These are phyloP conservation scores for Chlamydomonas eustigma DNA, from an alignment of 139 green algal species.

Conservation along the genomic window DNA sequence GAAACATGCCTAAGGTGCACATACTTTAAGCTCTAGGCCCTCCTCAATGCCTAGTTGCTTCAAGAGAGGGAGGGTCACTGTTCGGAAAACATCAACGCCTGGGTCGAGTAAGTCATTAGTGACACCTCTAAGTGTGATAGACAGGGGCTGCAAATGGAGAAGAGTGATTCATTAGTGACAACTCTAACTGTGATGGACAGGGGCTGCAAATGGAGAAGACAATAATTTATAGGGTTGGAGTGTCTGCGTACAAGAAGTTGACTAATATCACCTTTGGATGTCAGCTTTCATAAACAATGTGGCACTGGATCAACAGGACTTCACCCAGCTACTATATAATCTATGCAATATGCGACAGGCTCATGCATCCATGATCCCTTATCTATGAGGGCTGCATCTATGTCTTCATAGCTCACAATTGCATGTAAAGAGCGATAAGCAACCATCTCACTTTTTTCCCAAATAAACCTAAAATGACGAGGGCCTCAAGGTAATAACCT, in stretches of 20 bases:
- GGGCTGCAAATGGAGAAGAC: not conserved
- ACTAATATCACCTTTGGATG: not conserved
- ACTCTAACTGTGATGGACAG: slow-evolving; percentile 34
- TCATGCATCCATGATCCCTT: too few species aligned
- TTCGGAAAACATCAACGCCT: slow-evolving; percentile 81
- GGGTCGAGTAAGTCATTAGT: slow-evolving; percentile 88
- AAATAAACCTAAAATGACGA: slow-evolving; percentile 84
- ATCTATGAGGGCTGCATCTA: too few species aligned
- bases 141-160: not conserved
- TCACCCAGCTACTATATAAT: too few species aligned
- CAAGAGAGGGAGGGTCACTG: slow-evolving; percentile 89
- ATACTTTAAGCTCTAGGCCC: slow-evolving; percentile 25
- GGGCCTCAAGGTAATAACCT: slow-evolving; percentile 91
- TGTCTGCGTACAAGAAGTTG: not conserved
- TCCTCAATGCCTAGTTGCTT: slow-evolving; percentile 54
- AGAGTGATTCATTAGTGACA: slow-evolving; percentile 85
- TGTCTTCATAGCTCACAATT: not conserved
- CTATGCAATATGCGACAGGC: too few species aligned
- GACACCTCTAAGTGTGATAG: slow-evolving; percentile 53
- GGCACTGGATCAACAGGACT: too few species aligned
- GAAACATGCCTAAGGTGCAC: too few species aligned
- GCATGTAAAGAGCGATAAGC: not conserved
- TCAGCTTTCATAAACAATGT: too few species aligned
- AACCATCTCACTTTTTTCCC: slow-evolving; percentile 73
- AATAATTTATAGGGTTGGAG: too few species aligned